Base-by-base conservation (phyloP, 176 grass and related monocot genomes). In the Puccinellia tenuiflora region DNA sequence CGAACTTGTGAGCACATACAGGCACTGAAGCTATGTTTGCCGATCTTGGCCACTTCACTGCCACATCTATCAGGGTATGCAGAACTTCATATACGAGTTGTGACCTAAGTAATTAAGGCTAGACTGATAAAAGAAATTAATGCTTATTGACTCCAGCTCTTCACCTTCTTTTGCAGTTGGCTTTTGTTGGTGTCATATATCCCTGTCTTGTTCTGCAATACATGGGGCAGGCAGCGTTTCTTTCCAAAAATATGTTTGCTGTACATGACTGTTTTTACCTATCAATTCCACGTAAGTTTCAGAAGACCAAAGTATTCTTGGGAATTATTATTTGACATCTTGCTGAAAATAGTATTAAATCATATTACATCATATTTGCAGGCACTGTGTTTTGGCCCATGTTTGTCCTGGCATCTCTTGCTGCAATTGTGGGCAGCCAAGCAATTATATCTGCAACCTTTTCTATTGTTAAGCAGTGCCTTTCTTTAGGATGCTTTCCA, bases 21-120 rank as follows among this genome's bases (percentile, higher is more conserved):
- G 93, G 93, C 79, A 91, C 88, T 39, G 93, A 96, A 80, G 93
- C 93, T 68, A 93, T 96, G 90, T 93, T 96, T 62, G 90, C 93
- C 1, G 93, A 96, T 91, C 93, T 93, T 70, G 90, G 93, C 47
- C 93, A 93, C 59, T 96, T 93, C 73, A 91, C 68, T 64, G 78
- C 61, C 9, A 47, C 84, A 51, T 97, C 91, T 59, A 93, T 97
- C 64, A 93, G 86, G 86, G 94, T 97, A 91, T 66, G 67, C 42
- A 21, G 18, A 78, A 78, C 42, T 84, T 21, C 22, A 45, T 37
- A 78, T 78, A 21, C 18, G 37, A 70, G 33, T 53, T 65, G 13
- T 43, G 46, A 68, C 53, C 52, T 73, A 77, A 31, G 42, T 52
- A 38, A 57, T 42, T 70, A 51, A 79, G n/a, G 18, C 43, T 61